Conservation (phyloP, 306 rosid genomes). For the Pachyrhizus erosus region DNA sequence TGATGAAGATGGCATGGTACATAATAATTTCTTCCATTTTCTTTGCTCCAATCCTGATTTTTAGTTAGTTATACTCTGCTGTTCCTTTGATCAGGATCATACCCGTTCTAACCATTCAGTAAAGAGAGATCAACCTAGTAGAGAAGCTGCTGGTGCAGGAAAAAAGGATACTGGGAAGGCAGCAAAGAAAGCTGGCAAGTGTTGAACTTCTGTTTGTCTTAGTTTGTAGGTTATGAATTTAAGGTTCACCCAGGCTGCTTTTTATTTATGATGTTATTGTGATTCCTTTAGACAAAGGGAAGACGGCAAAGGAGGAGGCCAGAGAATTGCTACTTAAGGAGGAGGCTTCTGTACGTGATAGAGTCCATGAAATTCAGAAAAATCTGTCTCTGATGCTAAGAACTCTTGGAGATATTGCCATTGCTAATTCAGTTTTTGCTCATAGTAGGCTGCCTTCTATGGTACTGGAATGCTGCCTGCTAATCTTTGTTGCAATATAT, state of each 20-base stretch:
- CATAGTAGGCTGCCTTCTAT: conserved; percentile 88
- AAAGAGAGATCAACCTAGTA: conserved; percentile 69
- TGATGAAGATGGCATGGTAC: conserved; percentile 65
- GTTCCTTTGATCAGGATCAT: conserved; percentile 58
- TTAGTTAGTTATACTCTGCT: conserved; percentile 18
- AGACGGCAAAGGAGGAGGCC: conserved; percentile 94
- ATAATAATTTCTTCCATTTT: conserved; percentile 14
- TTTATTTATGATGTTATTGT: background rate
- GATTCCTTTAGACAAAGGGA: conserved; percentile 73
- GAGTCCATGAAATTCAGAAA: conserved; percentile 70
- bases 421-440: conserved; percentile 87
- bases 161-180: conserved; percentile 75
- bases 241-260: background rate
- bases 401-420: conserved; percentile 92
- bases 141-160: conserved; percentile 68
- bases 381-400: conserved; percentile 69
- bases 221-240: conserved; percentile 2
- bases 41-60: background rate
- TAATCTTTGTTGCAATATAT: conserved; percentile 25
- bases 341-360: conserved; percentile 83
- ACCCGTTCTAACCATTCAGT: conserved; percentile 65
- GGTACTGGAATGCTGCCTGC: conserved; percentile 58
- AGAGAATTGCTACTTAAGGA: conserved; percentile 81
- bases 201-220: conserved; percentile 35
- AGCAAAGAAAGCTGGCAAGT: conserved; percentile 86